phyloP scores from a whole-genome alignment of 345 rosid genomes.

The Toxicodendron radicans region DNA sequence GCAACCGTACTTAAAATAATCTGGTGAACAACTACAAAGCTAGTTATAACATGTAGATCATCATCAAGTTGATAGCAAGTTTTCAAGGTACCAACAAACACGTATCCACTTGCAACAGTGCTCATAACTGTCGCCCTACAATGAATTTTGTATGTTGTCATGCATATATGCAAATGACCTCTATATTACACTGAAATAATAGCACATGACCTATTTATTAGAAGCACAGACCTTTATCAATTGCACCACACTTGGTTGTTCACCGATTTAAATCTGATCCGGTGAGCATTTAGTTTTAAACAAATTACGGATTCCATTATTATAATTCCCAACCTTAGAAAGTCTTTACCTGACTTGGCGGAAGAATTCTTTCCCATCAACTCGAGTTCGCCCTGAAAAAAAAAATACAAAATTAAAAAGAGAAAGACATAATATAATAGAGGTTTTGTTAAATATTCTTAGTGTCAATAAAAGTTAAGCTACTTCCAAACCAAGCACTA shows the following conservation, averaged over 20 bases:
- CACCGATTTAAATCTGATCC: not conserved
- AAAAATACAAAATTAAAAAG: not conserved
- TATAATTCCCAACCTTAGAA: not conserved
- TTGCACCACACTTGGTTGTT: not conserved
- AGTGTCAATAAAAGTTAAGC: not conserved
- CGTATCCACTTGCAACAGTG: not conserved
- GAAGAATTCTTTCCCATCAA: conserved; percentile 95
- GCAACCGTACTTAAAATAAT: not conserved
- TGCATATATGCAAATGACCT: not conserved
- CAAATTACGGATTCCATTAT: not conserved
- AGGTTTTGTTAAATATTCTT: not conserved
- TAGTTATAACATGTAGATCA: not conserved
- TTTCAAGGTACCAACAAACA: not conserved
- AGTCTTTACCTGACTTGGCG: conserved; percentile 84
- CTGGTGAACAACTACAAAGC: not conserved
- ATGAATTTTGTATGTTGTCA: not conserved
- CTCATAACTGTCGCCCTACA: not conserved
- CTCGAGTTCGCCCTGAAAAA: conserved; percentile 70
- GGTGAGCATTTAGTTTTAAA: not conserved
- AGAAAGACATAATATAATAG: not conserved
- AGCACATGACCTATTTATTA: not conserved
- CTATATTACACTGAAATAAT: not conserved
- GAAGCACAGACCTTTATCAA: not conserved
- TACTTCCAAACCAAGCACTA: not conserved
- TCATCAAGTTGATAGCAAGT: not conserved